phyloP scores from a whole-genome alignment of 805 yeast genomes.

The Kluyveromyces starmeri region DNA sequence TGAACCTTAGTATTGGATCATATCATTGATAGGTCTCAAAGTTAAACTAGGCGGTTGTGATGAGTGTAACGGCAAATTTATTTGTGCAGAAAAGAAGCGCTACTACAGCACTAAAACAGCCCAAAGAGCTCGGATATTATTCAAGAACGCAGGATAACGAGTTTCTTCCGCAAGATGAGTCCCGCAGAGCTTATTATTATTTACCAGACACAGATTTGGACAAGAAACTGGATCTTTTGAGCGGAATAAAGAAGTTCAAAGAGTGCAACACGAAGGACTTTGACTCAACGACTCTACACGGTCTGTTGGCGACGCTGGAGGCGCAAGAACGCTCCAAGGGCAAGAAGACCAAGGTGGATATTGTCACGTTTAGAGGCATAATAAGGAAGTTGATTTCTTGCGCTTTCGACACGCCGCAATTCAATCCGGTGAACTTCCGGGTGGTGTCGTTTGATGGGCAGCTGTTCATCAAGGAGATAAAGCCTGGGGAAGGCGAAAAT shows the following conservation, averaged over 20 bases:
- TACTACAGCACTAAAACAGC: constrained; percentile 70
- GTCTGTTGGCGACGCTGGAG: constrained; percentile 47
- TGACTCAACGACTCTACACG: constrained; percentile 34
- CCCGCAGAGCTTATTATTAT: constrained; percentile 63
- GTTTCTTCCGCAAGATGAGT: constrained; percentile 39
- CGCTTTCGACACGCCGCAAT: constrained; percentile 44
- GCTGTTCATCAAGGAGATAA: constrained; percentile 46
- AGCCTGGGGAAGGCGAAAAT: constrained; percentile 35
- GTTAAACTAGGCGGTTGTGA: too few species aligned
- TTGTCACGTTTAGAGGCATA: constrained; percentile 79
- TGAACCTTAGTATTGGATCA: too few species aligned
- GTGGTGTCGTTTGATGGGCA: constrained; percentile 69
- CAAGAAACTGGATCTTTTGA: constrained; percentile 50
- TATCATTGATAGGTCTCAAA: too few species aligned
- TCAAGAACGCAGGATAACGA: constrained; percentile 53
- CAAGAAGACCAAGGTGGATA: constrained; percentile 44
- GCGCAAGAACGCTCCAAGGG: constrained; percentile 41
- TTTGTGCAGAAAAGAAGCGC: constrained; percentile 40
- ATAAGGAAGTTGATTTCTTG: constrained; percentile 54
- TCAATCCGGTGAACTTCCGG: constrained; percentile 48
- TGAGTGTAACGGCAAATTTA: constrained; percentile 25
- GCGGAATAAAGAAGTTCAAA: constrained; percentile 55
- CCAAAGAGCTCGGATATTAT: constrained; percentile 68
- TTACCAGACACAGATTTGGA: constrained; percentile 67
- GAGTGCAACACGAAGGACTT: constrained; percentile 37